Percentiles rank a stretch among this genome's conserved stretches.
These are phyloP conservation scores for Bolboschoenoplectus hybrid DNA, from an alignment of 202 grass and related monocot genomes.

Conservation along the genomic window DNA sequence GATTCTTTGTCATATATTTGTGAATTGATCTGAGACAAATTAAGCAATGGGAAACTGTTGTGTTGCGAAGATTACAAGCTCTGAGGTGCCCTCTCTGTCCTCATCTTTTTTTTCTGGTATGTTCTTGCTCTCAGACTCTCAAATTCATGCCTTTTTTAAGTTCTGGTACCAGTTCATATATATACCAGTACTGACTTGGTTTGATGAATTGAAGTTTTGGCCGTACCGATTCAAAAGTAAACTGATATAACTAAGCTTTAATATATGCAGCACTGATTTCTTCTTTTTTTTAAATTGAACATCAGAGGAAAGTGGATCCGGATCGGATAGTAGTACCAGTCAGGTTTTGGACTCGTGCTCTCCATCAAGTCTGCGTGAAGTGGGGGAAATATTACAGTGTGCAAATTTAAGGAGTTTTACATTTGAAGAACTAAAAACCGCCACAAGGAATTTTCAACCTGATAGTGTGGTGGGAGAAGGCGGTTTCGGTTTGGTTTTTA, in stretches of 20 bases:
- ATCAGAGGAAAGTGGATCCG: constrained; percentile 35
- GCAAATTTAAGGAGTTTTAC: constrained; percentile 69
- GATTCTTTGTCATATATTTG: background rate
- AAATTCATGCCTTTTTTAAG: background rate
- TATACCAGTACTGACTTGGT: background rate
- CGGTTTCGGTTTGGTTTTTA: constrained; percentile 91
- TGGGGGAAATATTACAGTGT: constrained; percentile 69
- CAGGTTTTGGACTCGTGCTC: constrained; percentile 53
- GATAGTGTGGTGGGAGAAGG: constrained; percentile 82
- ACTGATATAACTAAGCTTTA: background rate
- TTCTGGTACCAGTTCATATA: constrained; percentile 17
- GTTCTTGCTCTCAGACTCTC: constrained; percentile 28
- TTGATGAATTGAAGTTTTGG: background rate
- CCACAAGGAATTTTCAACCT: constrained; percentile 73
- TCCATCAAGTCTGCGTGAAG: constrained; percentile 55
- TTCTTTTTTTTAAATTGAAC: background rate
- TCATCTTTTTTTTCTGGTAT: constrained; percentile 30
- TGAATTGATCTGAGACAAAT: background rate
- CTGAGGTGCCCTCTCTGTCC: constrained; percentile 9
- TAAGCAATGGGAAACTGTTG: constrained; percentile 23
- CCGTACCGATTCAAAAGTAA: background rate
- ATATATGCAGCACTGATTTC: background rate
- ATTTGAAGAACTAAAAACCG: constrained; percentile 68
- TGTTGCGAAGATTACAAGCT: background rate
- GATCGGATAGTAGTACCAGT: constrained; percentile 49